These are phyloP conservation scores for Nepenthes gracilis DNA, from an alignment of 148 eudicot species.

Conservation along the genomic window DNA sequence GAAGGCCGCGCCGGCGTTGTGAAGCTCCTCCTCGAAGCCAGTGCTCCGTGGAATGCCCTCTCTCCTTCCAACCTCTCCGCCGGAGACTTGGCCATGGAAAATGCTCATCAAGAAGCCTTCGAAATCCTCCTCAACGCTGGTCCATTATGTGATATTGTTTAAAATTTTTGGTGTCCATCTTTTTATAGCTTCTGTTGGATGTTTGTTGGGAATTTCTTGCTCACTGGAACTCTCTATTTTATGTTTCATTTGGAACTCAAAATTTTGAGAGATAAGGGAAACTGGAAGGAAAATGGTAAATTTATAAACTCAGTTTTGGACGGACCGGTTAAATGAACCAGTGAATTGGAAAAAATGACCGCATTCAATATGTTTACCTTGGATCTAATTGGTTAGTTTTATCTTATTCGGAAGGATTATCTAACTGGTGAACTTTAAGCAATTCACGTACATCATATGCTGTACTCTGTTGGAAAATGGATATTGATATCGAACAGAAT, in stretches of 20 bases:
- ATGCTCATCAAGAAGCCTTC: constrained; percentile 63
- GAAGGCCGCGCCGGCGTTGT: constrained; percentile 49
- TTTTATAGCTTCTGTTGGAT: too few species aligned
- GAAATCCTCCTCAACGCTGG: constrained; percentile 75
- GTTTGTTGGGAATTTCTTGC: background rate
- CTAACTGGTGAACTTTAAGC: too few species aligned
- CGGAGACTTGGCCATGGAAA: constrained; percentile 87
- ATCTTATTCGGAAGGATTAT: too few species aligned
- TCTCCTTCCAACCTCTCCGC: constrained; percentile 70
- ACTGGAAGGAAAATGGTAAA: background rate
- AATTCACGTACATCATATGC: too few species aligned
- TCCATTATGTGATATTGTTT: constrained; percentile 3
- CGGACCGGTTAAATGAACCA: too few species aligned
- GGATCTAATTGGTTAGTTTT: too few species aligned
- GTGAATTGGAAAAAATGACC: too few species aligned
- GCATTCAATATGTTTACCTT: too few species aligned
- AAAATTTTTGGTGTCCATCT: background rate
- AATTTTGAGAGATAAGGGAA: background rate
- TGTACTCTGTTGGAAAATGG: too few species aligned
- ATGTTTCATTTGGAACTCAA: background rate
- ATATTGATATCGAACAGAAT: too few species aligned
- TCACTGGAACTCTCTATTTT: background rate
- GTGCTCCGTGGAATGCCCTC: constrained; percentile 96
- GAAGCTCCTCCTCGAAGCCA: constrained; percentile 56
- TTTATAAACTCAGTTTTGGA: background rate